Base-by-base conservation (phyloP, 805 yeast genomes). In the Isabelozyma gotoi region DNA sequence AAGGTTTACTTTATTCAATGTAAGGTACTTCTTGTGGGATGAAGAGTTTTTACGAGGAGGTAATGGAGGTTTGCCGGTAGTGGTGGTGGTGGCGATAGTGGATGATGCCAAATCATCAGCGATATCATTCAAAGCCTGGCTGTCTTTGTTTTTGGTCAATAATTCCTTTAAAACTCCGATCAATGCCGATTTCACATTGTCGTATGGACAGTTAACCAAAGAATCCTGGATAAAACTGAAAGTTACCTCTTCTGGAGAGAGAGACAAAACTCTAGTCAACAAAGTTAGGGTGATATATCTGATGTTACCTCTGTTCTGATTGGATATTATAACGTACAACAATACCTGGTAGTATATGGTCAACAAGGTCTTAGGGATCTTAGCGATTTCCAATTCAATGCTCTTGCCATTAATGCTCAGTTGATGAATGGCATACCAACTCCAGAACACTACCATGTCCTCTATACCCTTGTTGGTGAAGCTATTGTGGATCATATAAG, bases 151-250 rank as follows among this genome's bases (percentile, higher is more conserved):
- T 48, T 77, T 74, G 4, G 75, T 52, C 50, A 82, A 60, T 48
- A 89, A 69, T 51, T 84, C 88, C 59, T 85, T 88, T 55, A 89
- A 73, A 18, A 88, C 80, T 3, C 84, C 80, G 14, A 88, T 75
- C 31, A 81, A 64, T 3, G 81, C 81, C 18, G 84, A 72, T 51
- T 81, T 81, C 17, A 80, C 77, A 33, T 77, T 76, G 33, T 74
- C 80, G 55, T 74, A 80, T 2, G 94, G 91, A 55, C 92, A 85
- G 40, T 77, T 70, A 20, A 70, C 66, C 40, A 92, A 68, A 0
- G 89, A 74, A 55, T 88, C 89, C 18, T 72, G 56, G 12, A 88
- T 66, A 56, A 85, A 87, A 2, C 68, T 67, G 62, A 80, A 88
- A 0, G 85, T 64, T 10, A 73, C 62, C 1, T 68, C 67, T 46